Evolutionary conservation across 2,329 filamentous ascomycete genomes (phyloP).

Genomic region (Diaporthe ilicicola): DNA sequence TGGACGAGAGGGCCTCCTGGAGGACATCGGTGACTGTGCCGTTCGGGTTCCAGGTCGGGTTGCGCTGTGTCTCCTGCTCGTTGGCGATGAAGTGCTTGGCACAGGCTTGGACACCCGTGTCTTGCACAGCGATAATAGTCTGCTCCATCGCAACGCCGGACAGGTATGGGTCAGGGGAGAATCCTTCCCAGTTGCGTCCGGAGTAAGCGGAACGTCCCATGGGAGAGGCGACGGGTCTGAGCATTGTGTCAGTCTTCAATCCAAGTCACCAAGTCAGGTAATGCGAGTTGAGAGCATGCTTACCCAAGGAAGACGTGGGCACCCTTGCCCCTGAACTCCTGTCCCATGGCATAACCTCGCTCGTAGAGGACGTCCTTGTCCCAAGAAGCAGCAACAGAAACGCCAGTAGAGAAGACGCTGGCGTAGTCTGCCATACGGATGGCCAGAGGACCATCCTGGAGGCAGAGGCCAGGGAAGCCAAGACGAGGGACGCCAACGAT

Average conservation of each 20-base stretch:
- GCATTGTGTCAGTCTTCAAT: neutral
- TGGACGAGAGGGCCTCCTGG: constrained; percentile 65
- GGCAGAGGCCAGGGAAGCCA: constrained; percentile 67
- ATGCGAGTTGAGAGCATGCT: constrained; percentile 43
- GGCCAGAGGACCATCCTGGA: constrained; percentile 75
- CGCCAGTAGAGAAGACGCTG: constrained; percentile 75
- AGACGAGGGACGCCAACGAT: constrained; percentile 61
- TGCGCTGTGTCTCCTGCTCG: constrained; percentile 67
- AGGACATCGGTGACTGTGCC: constrained; percentile 58
- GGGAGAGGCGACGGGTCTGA: constrained; percentile 22
- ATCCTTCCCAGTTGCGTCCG: constrained; percentile 67
- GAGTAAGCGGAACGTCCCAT: constrained; percentile 49
- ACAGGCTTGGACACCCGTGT: constrained; percentile 79
- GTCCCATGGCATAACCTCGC: constrained; percentile 57
- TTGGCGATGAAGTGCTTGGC: constrained; percentile 79
- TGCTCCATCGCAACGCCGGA: constrained; percentile 76
- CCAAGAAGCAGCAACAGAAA: constrained; percentile 76
- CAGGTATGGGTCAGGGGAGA: constrained; percentile 77
- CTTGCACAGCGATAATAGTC: constrained; percentile 80
- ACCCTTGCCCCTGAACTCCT: constrained; percentile 78
- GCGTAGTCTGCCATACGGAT: constrained; percentile 72
- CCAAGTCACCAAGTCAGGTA: neutral
- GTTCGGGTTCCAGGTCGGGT: constrained; percentile 37
- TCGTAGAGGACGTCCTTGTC: constrained; percentile 68
- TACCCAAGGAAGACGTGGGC: constrained; percentile 74